Base-by-base conservation (phyloP, 2,329 filamentous ascomycete species). In the Fusarium poae region DNA sequence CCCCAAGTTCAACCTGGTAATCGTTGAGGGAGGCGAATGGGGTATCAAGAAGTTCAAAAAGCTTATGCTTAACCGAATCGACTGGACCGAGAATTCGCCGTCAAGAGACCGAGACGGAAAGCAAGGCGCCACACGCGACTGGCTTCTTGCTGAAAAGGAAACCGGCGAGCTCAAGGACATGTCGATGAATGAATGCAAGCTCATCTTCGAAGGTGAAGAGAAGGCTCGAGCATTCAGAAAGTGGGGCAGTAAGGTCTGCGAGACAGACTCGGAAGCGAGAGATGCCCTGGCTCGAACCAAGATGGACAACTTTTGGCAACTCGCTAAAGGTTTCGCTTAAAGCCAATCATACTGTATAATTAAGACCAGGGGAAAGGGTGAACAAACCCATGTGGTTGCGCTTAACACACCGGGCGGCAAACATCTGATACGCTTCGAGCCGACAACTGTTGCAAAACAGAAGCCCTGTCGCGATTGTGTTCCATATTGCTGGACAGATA, bases 261-360 rank as follows among this genome's bases (percentile, higher is more conserved):
- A 98, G 80, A 95, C 92, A 3, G 96, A 99, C 77, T 87, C 90
- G 13, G 92, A 97, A 76, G 96, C 95, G 7, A 91, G 92, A 77
- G 93, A 97, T 72, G 85, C 90, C 23, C 80, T 99, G 66, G 82
- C 89, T 15, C 87, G 93, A 71, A 88, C 89, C 8, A 97, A 97
- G 83, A 92, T 98, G 86, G 95, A 98, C 74, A 97, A 91, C 74
- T 95, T 99, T 76, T 99, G 96, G 96, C 91, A 91, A 12, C 81
- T 96, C 72, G 95, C 94, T 0, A 97, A 97, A 84, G 92, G 78
- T 18, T 60, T 77, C 46, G 70, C 58, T 45, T 75, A 48, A 45
- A 65, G 37, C 15, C 40, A 50, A 48, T n/a, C 32, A 25, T 34
- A 51, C 23, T 51, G 32, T 37, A 45, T 23, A 35, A 48, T n/a